These are phyloP conservation scores for Gossypium aridum DNA, from an alignment of 441 rosid genomes.

Conservation along the genomic window DNA sequence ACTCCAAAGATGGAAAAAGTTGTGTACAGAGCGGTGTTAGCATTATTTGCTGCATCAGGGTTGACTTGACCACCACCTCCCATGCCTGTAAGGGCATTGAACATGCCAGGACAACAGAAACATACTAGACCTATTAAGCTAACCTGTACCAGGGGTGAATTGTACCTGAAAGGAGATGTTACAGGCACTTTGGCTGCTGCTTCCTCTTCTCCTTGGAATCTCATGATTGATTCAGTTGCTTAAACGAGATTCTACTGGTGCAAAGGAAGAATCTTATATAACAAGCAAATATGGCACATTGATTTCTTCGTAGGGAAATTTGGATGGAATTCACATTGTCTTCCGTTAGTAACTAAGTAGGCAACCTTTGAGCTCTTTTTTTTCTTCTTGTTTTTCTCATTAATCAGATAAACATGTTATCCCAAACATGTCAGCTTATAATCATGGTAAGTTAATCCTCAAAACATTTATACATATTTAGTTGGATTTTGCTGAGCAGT, in stretches of 20 bases:
- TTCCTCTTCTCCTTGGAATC: constrained; percentile 23
- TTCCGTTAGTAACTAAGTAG: constrained; percentile 3
- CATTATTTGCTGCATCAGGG: constrained; percentile 44
- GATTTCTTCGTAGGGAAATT: constrained; percentile 2
- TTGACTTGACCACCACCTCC: constrained; percentile 66
- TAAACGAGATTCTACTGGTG: background rate
- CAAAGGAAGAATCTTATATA: background rate
- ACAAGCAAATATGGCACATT: background rate
- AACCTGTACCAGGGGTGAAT: constrained; percentile 51
- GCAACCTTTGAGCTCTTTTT: background rate
- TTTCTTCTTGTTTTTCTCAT: background rate
- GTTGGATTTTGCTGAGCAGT: background rate
- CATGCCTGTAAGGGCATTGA: constrained; percentile 68
- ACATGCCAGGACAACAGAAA: constrained; percentile 74
- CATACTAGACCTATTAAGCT: constrained; percentile 54
- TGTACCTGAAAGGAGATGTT: constrained; percentile 37
- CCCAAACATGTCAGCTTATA: background rate
- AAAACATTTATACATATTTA: background rate
- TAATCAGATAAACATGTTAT: background rate
- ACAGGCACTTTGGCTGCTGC: constrained; percentile 21
- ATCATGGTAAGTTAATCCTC: background rate
- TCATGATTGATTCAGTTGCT: constrained; percentile 20
- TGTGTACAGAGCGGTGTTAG: constrained; percentile 68
- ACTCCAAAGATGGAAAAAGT: constrained; percentile 54
- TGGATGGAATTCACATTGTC: constrained; percentile 2